Percentiles rank a stretch among this genome's conserved stretches.
phyloP scores from a whole-genome alignment of 306 rosid genomes.

The Inga oerstediana region DNA sequence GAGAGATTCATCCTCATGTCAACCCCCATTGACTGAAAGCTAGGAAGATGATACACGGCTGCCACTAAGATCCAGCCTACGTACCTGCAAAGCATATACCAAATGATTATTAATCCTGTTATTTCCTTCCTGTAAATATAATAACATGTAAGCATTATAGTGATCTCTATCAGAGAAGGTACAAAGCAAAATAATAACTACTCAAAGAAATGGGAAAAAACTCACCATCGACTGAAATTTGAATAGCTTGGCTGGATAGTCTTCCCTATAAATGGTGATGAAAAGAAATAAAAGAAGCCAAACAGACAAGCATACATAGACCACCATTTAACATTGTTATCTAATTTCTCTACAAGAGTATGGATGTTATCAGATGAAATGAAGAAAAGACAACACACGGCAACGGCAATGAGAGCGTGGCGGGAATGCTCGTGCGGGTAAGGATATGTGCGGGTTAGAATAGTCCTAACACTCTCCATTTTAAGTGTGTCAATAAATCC shows the following conservation, averaged over 20 bases:
- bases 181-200: neutral
- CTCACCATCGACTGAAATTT: slow-evolving; percentile 98
- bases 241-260: slow-evolving; percentile 98
- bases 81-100: slow-evolving; percentile 63
- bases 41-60: slow-evolving; percentile 97
- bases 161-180: slow-evolving; percentile 12
- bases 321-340: slow-evolving; percentile 96
- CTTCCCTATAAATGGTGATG: slow-evolving; percentile 96
- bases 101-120: slow-evolving; percentile 32
- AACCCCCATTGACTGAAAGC: slow-evolving; percentile 97
- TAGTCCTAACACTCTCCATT: slow-evolving; percentile 95
- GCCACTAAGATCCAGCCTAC: slow-evolving; percentile 92
- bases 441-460: slow-evolving; percentile 78
- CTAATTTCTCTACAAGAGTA: slow-evolving; percentile 89
- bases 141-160: neutral
- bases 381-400: slow-evolving; percentile 88
- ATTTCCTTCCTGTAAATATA: neutral
- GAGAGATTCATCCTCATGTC: slow-evolving; percentile 96
- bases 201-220: neutral
- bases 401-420: slow-evolving; percentile 95
- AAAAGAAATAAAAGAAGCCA: slow-evolving; percentile 97
- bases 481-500: slow-evolving; percentile 74
- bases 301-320: slow-evolving; percentile 86
- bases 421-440: slow-evolving; percentile 99
- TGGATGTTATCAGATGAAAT: slow-evolving; percentile 96